phyloP scores from a whole-genome alignment of 208 protist genomes.

The Leishmania mexicana region DNA sequence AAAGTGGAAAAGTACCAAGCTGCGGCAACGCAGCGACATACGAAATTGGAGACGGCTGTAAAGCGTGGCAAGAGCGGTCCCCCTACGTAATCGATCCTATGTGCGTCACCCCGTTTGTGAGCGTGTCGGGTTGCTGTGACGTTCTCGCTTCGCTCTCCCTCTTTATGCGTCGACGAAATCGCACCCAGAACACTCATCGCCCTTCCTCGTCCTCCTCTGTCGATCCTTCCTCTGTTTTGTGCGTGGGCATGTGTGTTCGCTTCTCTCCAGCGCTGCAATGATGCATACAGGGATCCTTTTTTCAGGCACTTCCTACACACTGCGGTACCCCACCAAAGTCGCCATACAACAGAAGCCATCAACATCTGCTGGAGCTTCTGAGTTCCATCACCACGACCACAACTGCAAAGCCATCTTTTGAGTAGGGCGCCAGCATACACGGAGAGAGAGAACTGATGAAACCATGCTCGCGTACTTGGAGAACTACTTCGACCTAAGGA shows the following conservation, averaged over 20 bases:
- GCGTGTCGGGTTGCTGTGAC: not conserved
- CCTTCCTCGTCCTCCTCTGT: not conserved
- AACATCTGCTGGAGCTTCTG: not conserved
- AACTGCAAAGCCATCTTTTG: not conserved
- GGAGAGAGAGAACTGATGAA: not conserved
- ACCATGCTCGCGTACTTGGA: slow-evolving; percentile 39
- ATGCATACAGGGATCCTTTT: not conserved
- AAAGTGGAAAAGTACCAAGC: not conserved
- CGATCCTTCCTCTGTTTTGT: not conserved
- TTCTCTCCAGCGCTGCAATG: not conserved
- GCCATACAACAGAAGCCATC: not conserved
- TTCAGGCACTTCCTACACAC: too few relatives aligned
- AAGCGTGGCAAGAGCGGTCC: not conserved
- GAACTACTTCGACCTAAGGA: slow-evolving; percentile 65
- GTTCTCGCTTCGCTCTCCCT: not conserved
- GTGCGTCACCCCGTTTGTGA: not conserved
- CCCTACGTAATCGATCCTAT: not conserved
- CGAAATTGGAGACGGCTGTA: not conserved
- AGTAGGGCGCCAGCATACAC: not conserved
- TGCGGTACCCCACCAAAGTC: not conserved
- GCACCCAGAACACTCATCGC: not conserved
- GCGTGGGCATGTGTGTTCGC: not conserved
- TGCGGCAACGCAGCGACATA: not conserved
- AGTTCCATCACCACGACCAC: not conserved
- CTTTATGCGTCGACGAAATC: not conserved